Evolutionary conservation across 1,284 basidiomycete species (phyloP).

Genomic region (Rhodotorula sp.): DNA sequence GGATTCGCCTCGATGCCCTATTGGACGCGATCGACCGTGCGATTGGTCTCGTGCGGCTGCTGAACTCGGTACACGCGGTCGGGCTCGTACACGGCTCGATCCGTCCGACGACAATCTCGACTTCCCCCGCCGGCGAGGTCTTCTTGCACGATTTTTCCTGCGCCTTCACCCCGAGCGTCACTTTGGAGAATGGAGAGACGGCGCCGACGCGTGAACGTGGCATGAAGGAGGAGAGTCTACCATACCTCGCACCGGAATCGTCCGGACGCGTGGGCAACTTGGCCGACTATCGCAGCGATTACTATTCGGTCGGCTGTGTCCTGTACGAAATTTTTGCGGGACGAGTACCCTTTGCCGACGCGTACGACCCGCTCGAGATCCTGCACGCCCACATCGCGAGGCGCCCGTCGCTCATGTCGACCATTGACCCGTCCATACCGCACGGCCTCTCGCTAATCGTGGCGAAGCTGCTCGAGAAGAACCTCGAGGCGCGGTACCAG

Average conservation of each 20-base stretch:
- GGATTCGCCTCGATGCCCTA: conserved; percentile 19
- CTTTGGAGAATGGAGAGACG: neutral
- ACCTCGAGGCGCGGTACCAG: conserved; percentile 33
- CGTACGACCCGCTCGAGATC: conserved; percentile 35
- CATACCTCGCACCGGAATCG: conserved; percentile 38
- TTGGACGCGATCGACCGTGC: conserved; percentile 17
- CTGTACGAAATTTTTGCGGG: conserved; percentile 36
- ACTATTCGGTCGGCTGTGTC: conserved; percentile 33
- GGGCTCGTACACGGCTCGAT: conserved; percentile 35
- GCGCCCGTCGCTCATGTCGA: conserved; percentile 16
- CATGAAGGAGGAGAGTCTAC: conserved; percentile 35
- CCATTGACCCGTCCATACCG: conserved; percentile 30
- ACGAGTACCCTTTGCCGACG: conserved; percentile 26
- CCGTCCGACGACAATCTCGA: conserved; percentile 31
- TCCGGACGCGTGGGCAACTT: conserved; percentile 21
- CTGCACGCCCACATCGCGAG: conserved; percentile 37
- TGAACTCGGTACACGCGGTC: conserved; percentile 31
- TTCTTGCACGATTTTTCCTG: conserved; percentile 39
- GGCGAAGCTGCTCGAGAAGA: conserved; percentile 39
- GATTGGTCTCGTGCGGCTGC: conserved; percentile 25
- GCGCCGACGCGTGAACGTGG: conserved; percentile 32
- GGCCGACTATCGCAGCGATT: conserved; percentile 32
- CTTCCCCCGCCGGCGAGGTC: conserved; percentile 20
- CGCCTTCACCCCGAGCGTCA: conserved; percentile 12
- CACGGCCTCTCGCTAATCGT: conserved; percentile 29